Evolutionary conservation across 305 asterid genomes (phyloP), one percentile per base, ranked within the genome.

Genomic region (Plantago coronopus): DNA sequence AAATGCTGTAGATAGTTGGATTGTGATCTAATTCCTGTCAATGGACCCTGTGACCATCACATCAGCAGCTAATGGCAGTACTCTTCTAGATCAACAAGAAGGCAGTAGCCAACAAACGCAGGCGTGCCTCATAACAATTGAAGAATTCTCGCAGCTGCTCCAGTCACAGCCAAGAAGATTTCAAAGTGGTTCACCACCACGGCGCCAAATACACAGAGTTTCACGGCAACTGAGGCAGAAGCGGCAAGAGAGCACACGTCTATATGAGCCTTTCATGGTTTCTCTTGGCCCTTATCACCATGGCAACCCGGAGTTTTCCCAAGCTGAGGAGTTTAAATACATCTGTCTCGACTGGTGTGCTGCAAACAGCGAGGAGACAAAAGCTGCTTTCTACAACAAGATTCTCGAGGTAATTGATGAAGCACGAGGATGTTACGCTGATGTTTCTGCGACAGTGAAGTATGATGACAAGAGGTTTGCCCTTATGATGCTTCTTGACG

Each of bases 401-500:
- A 27, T 75, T 43, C 29, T 64, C 3, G 71, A 68, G 23, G 47
- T 42, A 48, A 62, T 75, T 14, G 43, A 38, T 23, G 38, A 55
- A 12, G 63, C 58, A 23, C 67, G 77, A 61, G 67, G 57, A 17
- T 75, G 76, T 59, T 75, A 75, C 20, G 63, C 67, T 0, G 69
- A 63, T 23, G 64, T 59, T 62, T 67, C 48, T 18, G 22, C 20
- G 12, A 16, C 64, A 1, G 17, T 43, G 4, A 56, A 50, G 47
- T 67, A 54, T 16, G 57, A 64, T 17, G 72, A 75, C 57, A 18
- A 59, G 31, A 44, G 20, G 40, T 58, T 75, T 2, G 57, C 69
- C 0, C 19, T 54, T 21, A 73, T 77, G 82, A 77, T 77, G 72
- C 80, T 75, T 59, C 59, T 60, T 21, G 80, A 75, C 42, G 71